phyloP scores from a whole-genome alignment of 257 asterid genomes.

The Plantago major region DNA sequence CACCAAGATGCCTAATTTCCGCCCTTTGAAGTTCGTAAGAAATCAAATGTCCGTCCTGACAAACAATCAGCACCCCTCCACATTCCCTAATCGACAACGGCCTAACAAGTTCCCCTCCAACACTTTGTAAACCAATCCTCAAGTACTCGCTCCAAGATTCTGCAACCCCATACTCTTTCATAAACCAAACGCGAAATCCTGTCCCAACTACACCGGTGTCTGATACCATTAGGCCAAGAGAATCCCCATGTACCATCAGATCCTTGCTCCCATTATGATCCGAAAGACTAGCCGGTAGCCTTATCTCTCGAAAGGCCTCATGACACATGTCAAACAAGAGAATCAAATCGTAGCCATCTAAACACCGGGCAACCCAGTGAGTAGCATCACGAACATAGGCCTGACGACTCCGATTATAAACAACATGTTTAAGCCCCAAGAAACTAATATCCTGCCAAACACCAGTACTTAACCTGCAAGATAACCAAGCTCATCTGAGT shows the following conservation, averaged over 20 bases:
- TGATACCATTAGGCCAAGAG: slow-evolving; percentile 27
- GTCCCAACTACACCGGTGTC: slow-evolving; percentile 8
- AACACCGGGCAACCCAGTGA: slow-evolving; percentile 33
- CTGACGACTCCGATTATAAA: slow-evolving; percentile 21
- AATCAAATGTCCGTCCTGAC: slow-evolving; percentile 1
- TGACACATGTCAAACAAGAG: slow-evolving; percentile 29
- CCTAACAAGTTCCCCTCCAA: slow-evolving; percentile 25
- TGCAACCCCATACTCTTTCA: slow-evolving; percentile 36
- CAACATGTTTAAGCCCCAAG: slow-evolving; percentile 14
- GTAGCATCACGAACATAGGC: slow-evolving; percentile 26
- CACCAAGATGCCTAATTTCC: background rate
- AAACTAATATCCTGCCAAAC: slow-evolving; percentile 35
- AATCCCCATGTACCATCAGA: slow-evolving; percentile 21
- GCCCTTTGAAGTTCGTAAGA: background rate
- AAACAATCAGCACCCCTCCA: background rate
- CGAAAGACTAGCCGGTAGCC: slow-evolving; percentile 23
- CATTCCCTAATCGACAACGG: slow-evolving; percentile 32
- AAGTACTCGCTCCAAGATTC: slow-evolving; percentile 37
- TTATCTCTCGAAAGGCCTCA: slow-evolving; percentile 31
- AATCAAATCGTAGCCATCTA: slow-evolving; percentile 21
- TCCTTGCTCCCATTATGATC: slow-evolving; percentile 17
- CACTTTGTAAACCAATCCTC: slow-evolving; percentile 9
- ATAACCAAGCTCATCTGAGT: too few relatives aligned
- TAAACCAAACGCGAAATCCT: slow-evolving; percentile 34
- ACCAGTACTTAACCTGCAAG: slow-evolving; percentile 20